Base-by-base conservation (phyloP, 2,329 filamentous ascomycete species). In the Neonectria punicea region DNA sequence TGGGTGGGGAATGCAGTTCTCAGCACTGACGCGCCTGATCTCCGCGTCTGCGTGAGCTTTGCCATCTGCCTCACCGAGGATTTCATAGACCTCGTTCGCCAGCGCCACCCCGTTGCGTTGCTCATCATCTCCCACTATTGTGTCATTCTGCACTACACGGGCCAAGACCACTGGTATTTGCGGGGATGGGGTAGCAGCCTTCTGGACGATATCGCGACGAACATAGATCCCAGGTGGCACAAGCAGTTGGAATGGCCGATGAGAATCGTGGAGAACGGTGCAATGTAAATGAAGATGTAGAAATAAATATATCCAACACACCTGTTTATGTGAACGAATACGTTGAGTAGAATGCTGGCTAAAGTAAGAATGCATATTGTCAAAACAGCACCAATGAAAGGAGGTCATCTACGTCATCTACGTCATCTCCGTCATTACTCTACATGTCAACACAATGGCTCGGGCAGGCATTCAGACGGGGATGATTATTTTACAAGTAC, bases 41-140 rank as follows among this genome's bases (percentile, higher is more conserved):
- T 64, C 0, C 70, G 70, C 4, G 30, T 70, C 0, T 63, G 61
- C 2, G 61, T 72, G 57, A 72, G 59, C 7, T 70, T 63, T 47
- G 57, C 66, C 3, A 46, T 70, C 22, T 67, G 57, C 13, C 44
- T 70, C 4, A 61, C 57, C 2, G 34, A 62, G 10, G 59, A 65
- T 5, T 71, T 71, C 3, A 14, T 71, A 20, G 67, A 71, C 2
- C 67, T 71, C 2, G 25, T 68, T 2, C 57, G 57, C n/a, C 69
- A 57, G 16, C 61, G 62, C 6, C 63, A 71, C 13, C 62, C 69
- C 10, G 5, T 65, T 18, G 63, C 70, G 2, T 56, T 71, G 6
- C 20, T 57, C 4, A 11, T 71, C 18, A 43, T 71, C 11, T 63
- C 67, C 1, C 63, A 71, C 16, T 71, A 71, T 18, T 68, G 62